A percentile compares a stretch with the other conserved stretches of the same genome.
Evolutionary conservation across 169 alveolate genomes (phyloP).

Genomic region (Eimeria sp.): DNA sequence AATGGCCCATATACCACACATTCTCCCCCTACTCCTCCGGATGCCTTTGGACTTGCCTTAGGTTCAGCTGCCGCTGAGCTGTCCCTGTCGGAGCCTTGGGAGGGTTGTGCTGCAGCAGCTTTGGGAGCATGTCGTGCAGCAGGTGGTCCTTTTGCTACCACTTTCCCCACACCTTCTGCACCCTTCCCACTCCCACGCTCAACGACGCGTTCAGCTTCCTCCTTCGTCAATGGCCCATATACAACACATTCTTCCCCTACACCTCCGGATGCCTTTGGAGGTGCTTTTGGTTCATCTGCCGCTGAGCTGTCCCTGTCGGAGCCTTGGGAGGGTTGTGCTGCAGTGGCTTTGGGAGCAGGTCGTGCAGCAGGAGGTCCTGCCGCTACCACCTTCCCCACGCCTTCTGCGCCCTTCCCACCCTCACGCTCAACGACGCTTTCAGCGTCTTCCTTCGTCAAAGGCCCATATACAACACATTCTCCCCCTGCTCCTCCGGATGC

Average conservation of each 20-base stretch:
- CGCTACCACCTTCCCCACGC: not conserved
- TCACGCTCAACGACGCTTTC: not conserved
- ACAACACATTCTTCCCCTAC: not conserved
- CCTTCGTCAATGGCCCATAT: not conserved
- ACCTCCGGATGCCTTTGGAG: not conserved
- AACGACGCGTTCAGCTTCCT: not conserved
- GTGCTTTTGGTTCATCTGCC: not conserved
- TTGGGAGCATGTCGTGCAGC: not conserved
- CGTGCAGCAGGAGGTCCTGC: too few relatives aligned
- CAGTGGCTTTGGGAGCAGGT: too few relatives aligned
- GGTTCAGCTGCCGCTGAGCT: not conserved
- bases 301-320: too few relatives aligned
- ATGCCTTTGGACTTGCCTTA: not conserved
- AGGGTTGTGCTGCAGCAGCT: not conserved
- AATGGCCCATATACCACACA: not conserved
- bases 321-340: too few relatives aligned
- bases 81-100: not conserved
- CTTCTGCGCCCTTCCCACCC: not conserved
- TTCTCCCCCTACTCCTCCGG: not conserved
- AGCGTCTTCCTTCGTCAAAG: slow-evolving; percentile 14
- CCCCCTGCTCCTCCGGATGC: not conserved
- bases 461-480: not conserved
- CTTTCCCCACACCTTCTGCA: slow-evolving; percentile 11
- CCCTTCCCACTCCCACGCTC: not conserved
- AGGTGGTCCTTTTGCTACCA: not conserved